Evolutionary conservation across 2,329 filamentous ascomycete species (phyloP), one percentile per base, ranked within the genome.

Genomic region (Fusarium luffae): DNA sequence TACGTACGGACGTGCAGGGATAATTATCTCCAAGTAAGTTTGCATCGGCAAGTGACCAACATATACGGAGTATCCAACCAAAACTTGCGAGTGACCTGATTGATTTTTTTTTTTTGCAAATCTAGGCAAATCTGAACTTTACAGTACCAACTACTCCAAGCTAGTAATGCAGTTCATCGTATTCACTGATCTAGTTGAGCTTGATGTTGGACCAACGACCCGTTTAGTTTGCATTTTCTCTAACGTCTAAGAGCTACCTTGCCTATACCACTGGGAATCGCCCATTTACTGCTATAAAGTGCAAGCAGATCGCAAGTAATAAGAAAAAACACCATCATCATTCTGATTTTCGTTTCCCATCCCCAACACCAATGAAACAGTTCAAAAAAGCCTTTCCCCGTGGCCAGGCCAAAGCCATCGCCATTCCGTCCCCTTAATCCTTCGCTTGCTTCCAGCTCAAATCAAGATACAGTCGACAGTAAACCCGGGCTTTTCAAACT

Each of bases 171-270:
- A 14, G 16, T 25, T 18, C 18, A 25, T 37, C 23, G 21, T 18
- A 25, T 25, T 34, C 46, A 32, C 27, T 14, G 34, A 41, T 51
- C 3, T n/a, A 48, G 7, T 28, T 19, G 10, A 34, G 21, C 8
- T 27, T 51, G 12, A 28, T 28, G 27, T 32, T 66, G 52, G 59
- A 68, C 41, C 51, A 52, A 63, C 13, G 52, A 55, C 30, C 66
- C 56, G 55, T 73, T 66, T 63, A 66, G 51, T 56, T 74, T 54
- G 61, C 55, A 74, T 77, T 74, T 76, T 77, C 49, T 77, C 75
- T 77, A 77, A 70, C 57, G 60, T 77, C 75, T 76, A 75, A 74
- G 56, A 65, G 66, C 65, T 62, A 56, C 43, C 62, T 67, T 60
- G 51, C 60, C 54, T 63, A 51, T 54, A 48, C 63, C 57, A 48